Conservation (phyloP, 2,329 filamentous ascomycete species). For the Colletotrichum sp. region DNA sequence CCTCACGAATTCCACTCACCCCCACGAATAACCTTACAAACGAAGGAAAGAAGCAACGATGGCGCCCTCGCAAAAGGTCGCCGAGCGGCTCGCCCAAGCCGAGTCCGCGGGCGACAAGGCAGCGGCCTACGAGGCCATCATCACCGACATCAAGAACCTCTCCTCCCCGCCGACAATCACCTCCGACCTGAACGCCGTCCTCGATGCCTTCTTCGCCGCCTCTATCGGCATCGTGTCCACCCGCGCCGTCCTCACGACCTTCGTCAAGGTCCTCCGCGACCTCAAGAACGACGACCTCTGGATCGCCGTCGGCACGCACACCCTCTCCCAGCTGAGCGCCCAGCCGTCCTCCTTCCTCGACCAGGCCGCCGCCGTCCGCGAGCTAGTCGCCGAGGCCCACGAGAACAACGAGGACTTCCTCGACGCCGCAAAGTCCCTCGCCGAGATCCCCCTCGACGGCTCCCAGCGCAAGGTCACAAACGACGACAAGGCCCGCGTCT, state of each 20-base stretch:
- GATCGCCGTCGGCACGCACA: constrained; percentile 76
- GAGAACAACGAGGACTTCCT: constrained; percentile 83
- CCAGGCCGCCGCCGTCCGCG: constrained; percentile 79
- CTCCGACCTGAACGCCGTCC: constrained; percentile 70
- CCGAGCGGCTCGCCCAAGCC: constrained; percentile 46
- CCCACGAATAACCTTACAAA: not conserved
- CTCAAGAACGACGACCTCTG: constrained; percentile 68
- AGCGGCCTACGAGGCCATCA: constrained; percentile 51
- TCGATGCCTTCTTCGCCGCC: constrained; percentile 70
- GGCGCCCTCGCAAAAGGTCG: constrained; percentile 44
- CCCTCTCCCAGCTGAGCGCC: constrained; percentile 69
- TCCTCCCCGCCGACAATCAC: constrained; percentile 42
- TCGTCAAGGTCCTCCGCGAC: constrained; percentile 66
- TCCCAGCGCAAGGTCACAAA: constrained; percentile 85
- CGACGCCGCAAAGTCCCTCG: constrained; percentile 77
- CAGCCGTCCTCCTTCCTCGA: constrained; percentile 76
- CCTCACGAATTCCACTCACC: too few relatives aligned
- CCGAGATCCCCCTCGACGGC: constrained; percentile 86
- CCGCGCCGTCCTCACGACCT: constrained; percentile 70
- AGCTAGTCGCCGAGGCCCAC: constrained; percentile 82
- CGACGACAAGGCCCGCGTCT: constrained; percentile 81
- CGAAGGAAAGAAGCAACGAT: constrained; percentile 26
- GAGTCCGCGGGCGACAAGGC: constrained; percentile 44
- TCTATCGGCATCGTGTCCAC: constrained; percentile 78
- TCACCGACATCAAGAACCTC: constrained; percentile 45